Conservation (phyloP, 495 filamentous ascomycete genomes). For the Neurospora sp. region DNA sequence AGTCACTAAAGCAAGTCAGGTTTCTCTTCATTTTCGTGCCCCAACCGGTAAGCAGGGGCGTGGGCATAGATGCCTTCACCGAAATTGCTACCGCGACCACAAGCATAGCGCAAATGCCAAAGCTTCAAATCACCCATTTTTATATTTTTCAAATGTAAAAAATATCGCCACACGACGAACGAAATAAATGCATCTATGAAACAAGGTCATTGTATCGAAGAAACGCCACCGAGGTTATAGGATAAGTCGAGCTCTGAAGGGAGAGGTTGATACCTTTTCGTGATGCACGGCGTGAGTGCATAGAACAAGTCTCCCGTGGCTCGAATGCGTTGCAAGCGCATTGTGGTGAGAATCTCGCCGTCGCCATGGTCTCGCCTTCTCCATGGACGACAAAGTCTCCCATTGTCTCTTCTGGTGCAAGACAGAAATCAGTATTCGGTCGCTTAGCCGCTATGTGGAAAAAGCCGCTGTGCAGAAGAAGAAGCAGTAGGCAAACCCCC, state of each 20-base stretch:
- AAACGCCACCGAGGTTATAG: not conserved
- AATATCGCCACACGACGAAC: not conserved
- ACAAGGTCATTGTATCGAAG: not conserved
- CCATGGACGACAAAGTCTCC: not conserved
- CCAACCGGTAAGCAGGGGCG: not conserved
- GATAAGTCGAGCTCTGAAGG: not conserved
- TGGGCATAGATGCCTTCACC: not conserved
- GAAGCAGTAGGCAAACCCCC: not conserved
- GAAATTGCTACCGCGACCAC: not conserved
- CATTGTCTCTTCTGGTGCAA: not conserved
- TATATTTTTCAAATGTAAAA: not conserved
- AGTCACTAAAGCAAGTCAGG: not conserved
- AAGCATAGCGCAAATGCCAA: not conserved
- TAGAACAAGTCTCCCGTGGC: not conserved
- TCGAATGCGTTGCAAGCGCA: not conserved
- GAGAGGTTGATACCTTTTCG: not conserved
- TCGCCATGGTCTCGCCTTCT: not conserved
- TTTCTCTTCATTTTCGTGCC: not conserved
- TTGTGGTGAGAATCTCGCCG: not conserved
- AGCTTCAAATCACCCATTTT: not conserved
- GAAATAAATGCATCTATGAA: not conserved
- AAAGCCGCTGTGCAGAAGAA: not conserved
- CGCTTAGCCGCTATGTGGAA: not conserved
- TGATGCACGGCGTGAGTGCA: not conserved
- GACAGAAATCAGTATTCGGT: not conserved